phyloP scores from a whole-genome alignment of 257 asterid genomes.

The Nyctanthes arbortristis region DNA sequence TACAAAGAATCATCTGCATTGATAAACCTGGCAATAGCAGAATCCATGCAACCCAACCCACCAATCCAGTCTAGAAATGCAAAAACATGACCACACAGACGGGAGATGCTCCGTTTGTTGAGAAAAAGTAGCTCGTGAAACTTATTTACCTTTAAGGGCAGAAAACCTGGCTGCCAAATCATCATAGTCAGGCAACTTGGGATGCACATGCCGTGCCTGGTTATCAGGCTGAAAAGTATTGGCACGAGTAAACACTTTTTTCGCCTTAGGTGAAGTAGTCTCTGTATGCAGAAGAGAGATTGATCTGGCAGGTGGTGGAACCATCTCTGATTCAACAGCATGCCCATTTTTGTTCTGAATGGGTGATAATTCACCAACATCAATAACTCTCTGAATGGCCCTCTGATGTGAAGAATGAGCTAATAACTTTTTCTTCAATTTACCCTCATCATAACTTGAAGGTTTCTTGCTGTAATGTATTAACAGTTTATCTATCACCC shows the following conservation, averaged over 20 bases:
- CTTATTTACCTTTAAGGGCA: slow-evolving; percentile 68
- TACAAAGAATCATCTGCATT: not conserved
- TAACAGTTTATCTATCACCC: slow-evolving; percentile 72
- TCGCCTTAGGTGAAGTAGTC: slow-evolving; percentile 34
- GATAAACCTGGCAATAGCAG: not conserved
- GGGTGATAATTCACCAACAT: slow-evolving; percentile 45
- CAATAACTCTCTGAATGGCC: slow-evolving; percentile 20
- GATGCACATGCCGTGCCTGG: slow-evolving; percentile 87
- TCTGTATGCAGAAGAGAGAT: slow-evolving; percentile 68
- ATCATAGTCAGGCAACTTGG: slow-evolving; percentile 90
- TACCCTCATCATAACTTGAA: slow-evolving; percentile 45
- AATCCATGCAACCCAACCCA: not conserved
- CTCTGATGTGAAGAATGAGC: slow-evolving; percentile 30
- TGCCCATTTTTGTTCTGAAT: slow-evolving; percentile 31
- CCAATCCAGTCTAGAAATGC: not conserved
- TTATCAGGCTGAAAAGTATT: slow-evolving; percentile 74
- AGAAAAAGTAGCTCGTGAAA: slow-evolving; percentile 1
- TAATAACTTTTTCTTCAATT: slow-evolving; percentile 35
- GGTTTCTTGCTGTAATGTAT: slow-evolving; percentile 89
- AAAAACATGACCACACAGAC: too few species aligned
- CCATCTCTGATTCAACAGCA: slow-evolving; percentile 30
- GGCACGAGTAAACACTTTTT: slow-evolving; percentile 60
- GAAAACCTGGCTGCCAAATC: slow-evolving; percentile 92
- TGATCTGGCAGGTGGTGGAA: slow-evolving; percentile 58
- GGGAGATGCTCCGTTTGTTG: too few species aligned